These are phyloP conservation scores for Triticum timopheevii DNA, from an alignment of 176 grass and related monocot genomes.

Conservation along the genomic window DNA sequence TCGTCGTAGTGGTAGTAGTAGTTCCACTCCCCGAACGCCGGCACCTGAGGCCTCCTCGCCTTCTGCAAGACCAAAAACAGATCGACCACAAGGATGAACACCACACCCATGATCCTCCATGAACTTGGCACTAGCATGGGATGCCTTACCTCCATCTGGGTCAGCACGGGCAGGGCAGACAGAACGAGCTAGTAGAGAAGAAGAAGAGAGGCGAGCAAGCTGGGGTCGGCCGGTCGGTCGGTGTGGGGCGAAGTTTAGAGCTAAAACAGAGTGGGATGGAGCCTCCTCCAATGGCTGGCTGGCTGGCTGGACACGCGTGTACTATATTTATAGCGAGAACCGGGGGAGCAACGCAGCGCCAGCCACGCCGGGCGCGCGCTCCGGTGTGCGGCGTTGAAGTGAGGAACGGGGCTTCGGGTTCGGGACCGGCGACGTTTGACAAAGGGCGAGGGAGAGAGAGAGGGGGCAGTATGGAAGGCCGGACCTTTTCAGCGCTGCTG, in stretches of 20 bases:
- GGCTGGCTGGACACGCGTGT: not conserved
- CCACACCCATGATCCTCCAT: not conserved
- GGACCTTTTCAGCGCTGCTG: not conserved
- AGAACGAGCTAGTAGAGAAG: not conserved
- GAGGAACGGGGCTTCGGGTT: not conserved
- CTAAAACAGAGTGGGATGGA: not conserved
- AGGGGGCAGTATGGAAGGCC: not conserved
- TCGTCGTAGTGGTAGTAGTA: constrained; percentile 34
- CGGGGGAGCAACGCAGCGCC: not conserved
- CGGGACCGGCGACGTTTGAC: not conserved
- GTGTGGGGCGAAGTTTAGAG: not conserved
- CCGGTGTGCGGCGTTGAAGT: not conserved
- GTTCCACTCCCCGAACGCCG: constrained; percentile 51
- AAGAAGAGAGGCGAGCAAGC: not conserved
- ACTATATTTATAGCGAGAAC: not conserved
- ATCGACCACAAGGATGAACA: not conserved
- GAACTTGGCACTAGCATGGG: not conserved
- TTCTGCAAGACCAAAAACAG: not conserved
- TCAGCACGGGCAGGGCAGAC: not conserved
- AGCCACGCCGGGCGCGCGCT: not conserved
- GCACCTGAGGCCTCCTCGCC: constrained; percentile 36
- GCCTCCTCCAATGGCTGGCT: not conserved
- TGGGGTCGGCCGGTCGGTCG: not conserved
- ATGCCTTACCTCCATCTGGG: constrained; percentile 13
- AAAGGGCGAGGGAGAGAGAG: too few species aligned